Base-by-base conservation (phyloP, 805 yeast species). In the Blastobotrys parvus region DNA sequence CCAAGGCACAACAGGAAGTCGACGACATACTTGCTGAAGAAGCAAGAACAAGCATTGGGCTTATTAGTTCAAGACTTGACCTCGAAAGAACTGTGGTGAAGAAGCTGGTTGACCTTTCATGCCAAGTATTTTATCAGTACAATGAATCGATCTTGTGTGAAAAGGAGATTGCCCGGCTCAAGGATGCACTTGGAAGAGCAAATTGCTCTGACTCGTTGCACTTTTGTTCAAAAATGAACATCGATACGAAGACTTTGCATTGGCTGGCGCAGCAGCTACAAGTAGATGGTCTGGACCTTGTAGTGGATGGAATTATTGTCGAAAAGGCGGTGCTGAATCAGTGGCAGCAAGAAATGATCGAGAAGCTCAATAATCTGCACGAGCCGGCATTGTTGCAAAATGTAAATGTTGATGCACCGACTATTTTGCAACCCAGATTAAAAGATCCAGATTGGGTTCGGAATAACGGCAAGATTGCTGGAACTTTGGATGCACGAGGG, bases 21-120 rank as follows among this genome's bases (percentile, higher is more conserved):
- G 23, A 21, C 18, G 38, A 34, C n/a, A 30, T 32, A 19, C 41
- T 50, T 19, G n/a, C 29, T 3, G 47, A 48, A 36, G 22, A 15
- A 10, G 52, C 48, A 5, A 34, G 48, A 29, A 46, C 50, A 10
- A 47, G 46, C 6, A 25, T 45, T 7, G 45, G 52, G 3, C 39
- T 48, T 15, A 19, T 52, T 5, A 27, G 47, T 16, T 36, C 48
- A 2, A 36, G 42, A 19, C 13, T 46, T 3, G 55, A 46, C 20
- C 29, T 52, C 13, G 48, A 35, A 22, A 39, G 32, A 13, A 44
- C 45, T 16, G 41, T 44, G 7, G 41, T 49, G 18, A 13, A 10
- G 25, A 8, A 13, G 6, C 11, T 3, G 17, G 16, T 32, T n/a
- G 16, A 17, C 35, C 18, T 13, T 16, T 32, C 35, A 32, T 3